phyloP scores from a whole-genome alignment of 2,329 filamentous ascomycete genomes.

The Neofusicoccum laricinum region DNA sequence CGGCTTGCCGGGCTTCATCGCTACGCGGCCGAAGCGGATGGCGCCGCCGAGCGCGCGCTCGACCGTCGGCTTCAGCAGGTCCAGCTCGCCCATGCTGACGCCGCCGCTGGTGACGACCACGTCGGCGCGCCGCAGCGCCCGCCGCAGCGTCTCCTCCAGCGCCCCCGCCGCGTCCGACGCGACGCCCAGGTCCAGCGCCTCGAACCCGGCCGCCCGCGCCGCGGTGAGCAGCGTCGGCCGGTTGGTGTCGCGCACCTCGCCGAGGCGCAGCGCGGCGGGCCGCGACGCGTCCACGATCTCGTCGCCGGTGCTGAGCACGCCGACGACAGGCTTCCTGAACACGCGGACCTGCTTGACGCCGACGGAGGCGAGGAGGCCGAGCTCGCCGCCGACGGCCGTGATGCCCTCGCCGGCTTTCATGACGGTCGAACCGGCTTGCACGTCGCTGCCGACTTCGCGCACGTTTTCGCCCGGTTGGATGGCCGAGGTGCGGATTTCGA shows the following conservation, averaged over 20 bases:
- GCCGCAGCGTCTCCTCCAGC: slow-evolving; percentile 74
- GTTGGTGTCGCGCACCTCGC: slow-evolving; percentile 93
- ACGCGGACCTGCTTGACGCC: slow-evolving; percentile 69
- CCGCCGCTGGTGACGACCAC: slow-evolving; percentile 89
- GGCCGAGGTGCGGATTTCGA: slow-evolving; percentile 78
- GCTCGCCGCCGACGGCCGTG: slow-evolving; percentile 82
- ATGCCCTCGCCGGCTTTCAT: slow-evolving; percentile 78
- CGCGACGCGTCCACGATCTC: slow-evolving; percentile 79
- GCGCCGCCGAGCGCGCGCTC: slow-evolving; percentile 85
- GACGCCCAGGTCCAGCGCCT: slow-evolving; percentile 82
- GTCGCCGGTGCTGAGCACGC: slow-evolving; percentile 89
- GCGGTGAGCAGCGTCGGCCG: slow-evolving; percentile 82
- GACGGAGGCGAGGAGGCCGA: slow-evolving; percentile 83
- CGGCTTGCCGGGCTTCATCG: slow-evolving; percentile 98
- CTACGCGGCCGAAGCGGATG: slow-evolving; percentile 93
- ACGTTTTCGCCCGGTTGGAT: slow-evolving; percentile 82
- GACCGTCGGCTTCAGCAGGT: slow-evolving; percentile 93
- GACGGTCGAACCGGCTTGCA: slow-evolving; percentile 66
- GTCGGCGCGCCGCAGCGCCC: slow-evolving; percentile 71
- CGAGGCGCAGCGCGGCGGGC: slow-evolving; percentile 62
- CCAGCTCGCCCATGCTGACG: slow-evolving; percentile 96
- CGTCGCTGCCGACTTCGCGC: slow-evolving; percentile 85
- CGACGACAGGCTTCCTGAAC: slow-evolving; percentile 74
- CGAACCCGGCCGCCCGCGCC: slow-evolving; percentile 69
- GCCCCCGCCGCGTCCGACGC: slow-evolving; percentile 69